Evolutionary conservation across 1,284 basidiomycete species (phyloP), one percentile per base, ranked within the genome.

Genomic region (Ganoderma multipileum): DNA sequence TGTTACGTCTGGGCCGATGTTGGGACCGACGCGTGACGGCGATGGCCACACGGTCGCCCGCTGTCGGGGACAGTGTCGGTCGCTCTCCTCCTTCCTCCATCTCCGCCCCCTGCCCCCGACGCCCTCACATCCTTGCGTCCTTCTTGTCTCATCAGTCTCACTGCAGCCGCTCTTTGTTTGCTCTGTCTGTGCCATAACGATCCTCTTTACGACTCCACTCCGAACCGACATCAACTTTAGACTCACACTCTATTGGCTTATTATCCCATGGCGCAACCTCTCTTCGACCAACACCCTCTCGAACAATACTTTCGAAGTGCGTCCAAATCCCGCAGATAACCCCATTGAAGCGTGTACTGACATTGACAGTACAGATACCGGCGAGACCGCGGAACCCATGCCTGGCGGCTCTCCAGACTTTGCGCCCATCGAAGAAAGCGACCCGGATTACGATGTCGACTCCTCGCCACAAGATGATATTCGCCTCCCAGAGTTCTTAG

Each of bases 241-340:
- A 54, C 58, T 63, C 42, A 7, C 33, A 47, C 39, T 39, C 47
- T 60, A 60, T 65, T 52, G 23, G 14, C 50, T 52, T 26, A 58
- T 30, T 63, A 59, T 68, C 63, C 64, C 61, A 94, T 94, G 92
- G 92, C 92, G 41, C 90, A 94, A 82, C 85, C 92, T 70, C 79
- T 93, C 72, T 93, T 91, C 79, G 87, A 92, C 73, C 87, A 92
- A 68, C 92, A 93, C 75, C 92, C 92, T 54, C 84, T 94, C 54
- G 87, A 90, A 75, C 85, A 88, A 72, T 94, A 94, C 78, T 82
- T 94, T 63, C 83, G 84, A 83, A 88, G 92, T 91, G 68, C 61
- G 87, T 80, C 39, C 39, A 54, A 7, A 5, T 7, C 8, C n/a
- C 20, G 14, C 16, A 30, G 26, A 18, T 0, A 7, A 9, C 16